Conservation (phyloP, 169 alveolate species). For the Neospora caninum region DNA sequence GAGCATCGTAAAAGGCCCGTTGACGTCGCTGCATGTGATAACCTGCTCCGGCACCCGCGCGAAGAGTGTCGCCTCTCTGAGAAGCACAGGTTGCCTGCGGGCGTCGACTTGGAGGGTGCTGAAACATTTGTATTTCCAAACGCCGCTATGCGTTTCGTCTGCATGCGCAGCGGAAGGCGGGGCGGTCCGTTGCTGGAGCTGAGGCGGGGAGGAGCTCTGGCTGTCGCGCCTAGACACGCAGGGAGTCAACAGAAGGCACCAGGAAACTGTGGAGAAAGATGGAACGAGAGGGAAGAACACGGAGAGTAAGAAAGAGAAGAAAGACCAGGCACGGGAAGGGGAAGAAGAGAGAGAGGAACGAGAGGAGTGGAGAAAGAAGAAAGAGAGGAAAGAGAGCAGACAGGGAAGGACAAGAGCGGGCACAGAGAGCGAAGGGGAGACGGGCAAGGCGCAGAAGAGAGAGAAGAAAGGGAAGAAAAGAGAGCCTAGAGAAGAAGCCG, state of each 20-base stretch:
- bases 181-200: slow-evolving; percentile 31
- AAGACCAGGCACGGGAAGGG: too few species aligned
- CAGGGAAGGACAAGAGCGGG: not conserved
- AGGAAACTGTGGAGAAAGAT: not conserved
- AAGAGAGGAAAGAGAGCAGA: not conserved
- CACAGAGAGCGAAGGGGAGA: too few species aligned
- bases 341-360: too few species aligned
- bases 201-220: slow-evolving; percentile 34
- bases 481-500: too few species aligned
- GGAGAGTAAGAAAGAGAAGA: too few species aligned
- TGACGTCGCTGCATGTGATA: slow-evolving; percentile 54
- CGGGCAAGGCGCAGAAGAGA: too few species aligned
- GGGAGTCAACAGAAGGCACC: not conserved
- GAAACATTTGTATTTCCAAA: slow-evolving; percentile 55
- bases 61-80: slow-evolving; percentile 65
- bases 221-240: not conserved
- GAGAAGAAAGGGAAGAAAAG: too few species aligned
- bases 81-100: slow-evolving; percentile 47
- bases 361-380: not conserved
- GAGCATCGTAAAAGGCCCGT: slow-evolving; percentile 45
- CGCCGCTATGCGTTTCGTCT: not conserved
- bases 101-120: slow-evolving; percentile 56
- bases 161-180: not conserved
- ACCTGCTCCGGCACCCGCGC: slow-evolving; percentile 59
- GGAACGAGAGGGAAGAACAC: not conserved